These are phyloP conservation scores for Nakazawaea pomicola DNA, from an alignment of 805 yeast species.

Conservation along the genomic window DNA sequence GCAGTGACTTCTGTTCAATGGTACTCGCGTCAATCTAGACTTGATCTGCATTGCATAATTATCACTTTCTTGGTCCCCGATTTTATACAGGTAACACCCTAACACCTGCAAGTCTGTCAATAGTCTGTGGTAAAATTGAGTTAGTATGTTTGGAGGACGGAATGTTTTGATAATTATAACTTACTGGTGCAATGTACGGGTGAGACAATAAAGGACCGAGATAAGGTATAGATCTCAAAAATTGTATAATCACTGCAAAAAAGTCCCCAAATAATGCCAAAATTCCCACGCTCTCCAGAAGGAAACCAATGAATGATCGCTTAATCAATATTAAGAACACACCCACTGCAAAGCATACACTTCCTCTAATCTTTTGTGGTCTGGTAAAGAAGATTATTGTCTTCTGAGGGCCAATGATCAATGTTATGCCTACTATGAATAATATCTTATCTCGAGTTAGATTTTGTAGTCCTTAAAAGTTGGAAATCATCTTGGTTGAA, in stretches of 20 bases:
- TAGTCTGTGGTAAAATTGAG: conserved; percentile 18
- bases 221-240: conserved; percentile 80
- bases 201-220: conserved; percentile 81
- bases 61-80: no score
- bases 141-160: no score
- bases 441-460: conserved; percentile 32
- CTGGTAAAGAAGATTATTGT: conserved; percentile 80
- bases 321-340: conserved; percentile 68
- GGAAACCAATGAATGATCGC: conserved; percentile 79
- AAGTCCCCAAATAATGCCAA: conserved; percentile 87
- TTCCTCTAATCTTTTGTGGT: conserved; percentile 82
- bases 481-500: background rate
- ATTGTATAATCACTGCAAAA: conserved; percentile 82
- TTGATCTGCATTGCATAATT: no score
- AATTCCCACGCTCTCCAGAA: conserved; percentile 84
- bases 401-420: conserved; percentile 85
- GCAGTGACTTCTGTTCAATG: no score
- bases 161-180: no score
- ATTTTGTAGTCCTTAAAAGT: background rate
- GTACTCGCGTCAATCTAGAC: no score
- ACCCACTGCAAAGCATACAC: conserved; percentile 74
- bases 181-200: conserved; percentile 75
- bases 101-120: conserved; percentile 62
- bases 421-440: conserved; percentile 73
- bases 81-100: conserved; percentile 58